Conservation (phyloP, 2,329 filamentous ascomycete species). For the Fusarium brevicatenulatum region DNA sequence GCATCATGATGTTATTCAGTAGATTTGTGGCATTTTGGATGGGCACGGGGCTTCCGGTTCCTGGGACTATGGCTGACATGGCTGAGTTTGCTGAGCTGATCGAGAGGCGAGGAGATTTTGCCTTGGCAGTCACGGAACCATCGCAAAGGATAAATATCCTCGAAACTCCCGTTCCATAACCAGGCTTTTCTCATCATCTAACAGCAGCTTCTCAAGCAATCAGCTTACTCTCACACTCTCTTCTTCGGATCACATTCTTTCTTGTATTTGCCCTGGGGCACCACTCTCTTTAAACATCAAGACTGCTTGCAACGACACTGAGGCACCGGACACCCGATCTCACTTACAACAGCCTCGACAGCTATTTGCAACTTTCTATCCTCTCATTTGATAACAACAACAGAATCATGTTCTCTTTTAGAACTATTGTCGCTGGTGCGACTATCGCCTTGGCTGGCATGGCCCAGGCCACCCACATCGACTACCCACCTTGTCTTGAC, state of each 20-base stretch:
- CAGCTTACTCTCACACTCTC: conserved; percentile 34
- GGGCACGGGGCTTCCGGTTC: conserved; percentile 32
- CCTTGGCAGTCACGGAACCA: neutral
- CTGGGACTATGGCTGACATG: conserved; percentile 4
- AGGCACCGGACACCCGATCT: conserved; percentile 3
- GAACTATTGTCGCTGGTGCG: conserved; percentile 49
- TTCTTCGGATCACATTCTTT: conserved; percentile 23
- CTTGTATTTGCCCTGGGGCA: conserved; percentile 21
- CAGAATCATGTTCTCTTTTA: conserved; percentile 36
- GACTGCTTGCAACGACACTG: conserved; percentile 20
- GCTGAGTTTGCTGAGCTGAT: conserved; percentile 8
- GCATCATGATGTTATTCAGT: neutral
- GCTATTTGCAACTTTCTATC: conserved; percentile 23
- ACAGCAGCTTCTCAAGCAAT: conserved; percentile 40
- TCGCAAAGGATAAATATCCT: conserved; percentile 39
- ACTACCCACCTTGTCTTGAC: conserved; percentile 57
- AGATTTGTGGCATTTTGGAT: conserved; percentile 18
- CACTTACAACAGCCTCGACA: conserved; percentile 12
- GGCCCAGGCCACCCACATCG: conserved; percentile 55
- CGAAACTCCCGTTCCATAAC: conserved; percentile 1
- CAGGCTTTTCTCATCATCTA: conserved; percentile 24
- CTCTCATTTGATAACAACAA: conserved; percentile 25
- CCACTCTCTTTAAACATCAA: conserved; percentile 38
- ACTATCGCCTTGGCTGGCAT: conserved; percentile 51
- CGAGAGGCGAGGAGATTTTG: neutral